Evolutionary conservation across 768 basidiomycete species (phyloP).

Genomic region (Rhizopogon roseolus): DNA sequence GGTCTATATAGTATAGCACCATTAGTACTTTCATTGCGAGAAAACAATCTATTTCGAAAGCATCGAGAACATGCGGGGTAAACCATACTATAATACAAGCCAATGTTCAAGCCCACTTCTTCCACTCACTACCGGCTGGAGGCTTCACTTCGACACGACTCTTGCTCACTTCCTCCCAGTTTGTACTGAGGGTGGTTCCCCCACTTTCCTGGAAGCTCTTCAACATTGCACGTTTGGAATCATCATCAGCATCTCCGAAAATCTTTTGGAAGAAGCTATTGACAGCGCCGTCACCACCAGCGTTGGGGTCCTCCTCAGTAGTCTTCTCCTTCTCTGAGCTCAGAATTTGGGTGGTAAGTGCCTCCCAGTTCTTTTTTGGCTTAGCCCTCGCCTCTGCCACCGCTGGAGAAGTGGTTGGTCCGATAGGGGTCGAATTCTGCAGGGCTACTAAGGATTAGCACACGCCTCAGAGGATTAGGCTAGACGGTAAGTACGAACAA

Average conservation of each 20-base stretch:
- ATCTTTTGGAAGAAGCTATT: conserved; percentile 92
- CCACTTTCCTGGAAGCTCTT: conserved; percentile 96
- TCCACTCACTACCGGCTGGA: conserved; percentile 80
- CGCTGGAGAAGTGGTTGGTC: conserved; percentile 29
- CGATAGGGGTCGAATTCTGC: conserved; percentile 15
- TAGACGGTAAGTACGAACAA: conserved; percentile 40
- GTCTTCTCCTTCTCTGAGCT: conserved; percentile 64
- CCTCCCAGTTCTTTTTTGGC: conserved; percentile 85
- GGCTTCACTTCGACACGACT: conserved; percentile 71
- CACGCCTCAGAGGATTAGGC: background rate
- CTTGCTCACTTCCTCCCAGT: conserved; percentile 88
- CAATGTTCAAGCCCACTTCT: conserved; percentile 49
- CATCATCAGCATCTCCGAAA: conserved; percentile 85
- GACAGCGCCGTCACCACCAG: conserved; percentile 81
- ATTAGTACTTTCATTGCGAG: background rate
- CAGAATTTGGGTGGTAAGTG: conserved; percentile 65
- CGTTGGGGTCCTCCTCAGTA: conserved; percentile 79
- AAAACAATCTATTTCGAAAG: conserved; percentile 4
- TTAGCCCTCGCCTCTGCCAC: conserved; percentile 31
- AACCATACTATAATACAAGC: background rate
- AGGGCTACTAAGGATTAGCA: conserved; percentile 18
- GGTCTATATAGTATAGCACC: too few relatives aligned
- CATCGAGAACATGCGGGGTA: conserved; percentile 7
- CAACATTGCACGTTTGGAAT: conserved; percentile 93
- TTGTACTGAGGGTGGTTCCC: conserved; percentile 92